Conservation (phyloP, 345 rosid species). For the Geranium rotundifolium region DNA sequence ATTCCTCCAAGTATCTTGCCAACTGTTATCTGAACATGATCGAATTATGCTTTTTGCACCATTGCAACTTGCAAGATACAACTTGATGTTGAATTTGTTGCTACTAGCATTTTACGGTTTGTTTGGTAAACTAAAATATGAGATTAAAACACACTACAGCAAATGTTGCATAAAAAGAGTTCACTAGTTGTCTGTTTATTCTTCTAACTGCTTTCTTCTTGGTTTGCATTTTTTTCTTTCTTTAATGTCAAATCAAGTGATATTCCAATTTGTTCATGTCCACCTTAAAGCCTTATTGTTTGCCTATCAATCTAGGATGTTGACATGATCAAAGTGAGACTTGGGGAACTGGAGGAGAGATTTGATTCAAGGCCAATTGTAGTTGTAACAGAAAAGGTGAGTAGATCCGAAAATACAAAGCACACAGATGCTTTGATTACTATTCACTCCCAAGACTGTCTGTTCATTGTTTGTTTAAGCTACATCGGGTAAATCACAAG, state of each 20-base stretch:
- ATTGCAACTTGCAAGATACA: too few species aligned
- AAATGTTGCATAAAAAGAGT: too few species aligned
- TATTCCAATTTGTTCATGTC: background rate
- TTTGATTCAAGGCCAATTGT: slow-evolving; percentile 39
- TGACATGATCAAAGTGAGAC: slow-evolving; percentile 33
- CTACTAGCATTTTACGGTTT: too few species aligned
- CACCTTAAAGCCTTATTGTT: background rate
- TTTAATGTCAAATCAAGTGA: background rate
- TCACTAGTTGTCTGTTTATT: too few species aligned
- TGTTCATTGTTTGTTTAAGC: background rate
- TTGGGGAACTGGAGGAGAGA: slow-evolving; percentile 35
- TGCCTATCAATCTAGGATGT: slow-evolving; percentile 38
- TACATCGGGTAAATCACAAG: background rate
- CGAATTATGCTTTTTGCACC: too few species aligned
- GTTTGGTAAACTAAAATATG: too few species aligned
- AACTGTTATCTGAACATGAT: too few species aligned
- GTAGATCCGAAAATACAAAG: background rate
- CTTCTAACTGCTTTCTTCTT: too few species aligned
- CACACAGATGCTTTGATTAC: background rate
- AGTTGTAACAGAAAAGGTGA: slow-evolving; percentile 69
- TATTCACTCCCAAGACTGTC: background rate
- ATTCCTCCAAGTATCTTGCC: too few species aligned
- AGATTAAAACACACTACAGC: too few species aligned
- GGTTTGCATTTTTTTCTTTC: background rate
- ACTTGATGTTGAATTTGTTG: too few species aligned